A percentile compares a stretch with the other conserved stretches of the same genome.
phyloP scores from a whole-genome alignment of 257 asterid genomes.

The Craterostigma plantagineum region DNA sequence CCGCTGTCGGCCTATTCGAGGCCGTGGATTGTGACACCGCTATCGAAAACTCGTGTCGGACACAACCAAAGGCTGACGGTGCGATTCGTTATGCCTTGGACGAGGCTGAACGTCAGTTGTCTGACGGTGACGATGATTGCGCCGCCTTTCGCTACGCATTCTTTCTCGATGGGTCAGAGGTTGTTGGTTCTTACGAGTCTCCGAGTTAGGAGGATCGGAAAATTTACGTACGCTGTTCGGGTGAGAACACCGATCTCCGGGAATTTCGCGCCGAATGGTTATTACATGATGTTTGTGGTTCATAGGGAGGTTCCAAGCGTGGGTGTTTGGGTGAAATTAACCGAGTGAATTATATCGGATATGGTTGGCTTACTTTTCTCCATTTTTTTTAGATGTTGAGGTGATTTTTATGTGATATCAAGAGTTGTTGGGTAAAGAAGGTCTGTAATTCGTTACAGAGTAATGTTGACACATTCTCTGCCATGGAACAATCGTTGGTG shows the following conservation, averaged over 20 bases:
- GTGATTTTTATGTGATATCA: too few species aligned
- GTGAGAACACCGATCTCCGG: not conserved
- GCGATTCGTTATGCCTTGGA: not conserved
- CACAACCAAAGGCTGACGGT: not conserved
- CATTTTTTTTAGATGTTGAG: too few species aligned
- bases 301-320: conserved; percentile 49
- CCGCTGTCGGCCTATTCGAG: conserved; percentile 20
- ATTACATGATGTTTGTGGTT: conserved; percentile 67
- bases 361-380: too few species aligned
- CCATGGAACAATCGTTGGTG: too few species aligned
- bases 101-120: not conserved
- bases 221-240: not conserved
- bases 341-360: too few species aligned
- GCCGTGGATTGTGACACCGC: conserved; percentile 28
- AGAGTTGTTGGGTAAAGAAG: too few species aligned
- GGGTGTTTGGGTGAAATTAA: conserved; percentile 35
- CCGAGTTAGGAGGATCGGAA: not conserved
- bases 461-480: too few species aligned
- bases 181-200: conserved; percentile 16
- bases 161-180: conserved; percentile 73
- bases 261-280: conserved; percentile 64
- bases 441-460: too few species aligned
- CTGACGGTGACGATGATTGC: conserved; percentile 29
- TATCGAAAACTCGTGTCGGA: not conserved
- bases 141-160: conserved; percentile 76